A percentile compares a stretch with the other conserved stretches of the same genome.
Conservation (phyloP, 331 rosid species). For the Prunus yedoensis region DNA sequence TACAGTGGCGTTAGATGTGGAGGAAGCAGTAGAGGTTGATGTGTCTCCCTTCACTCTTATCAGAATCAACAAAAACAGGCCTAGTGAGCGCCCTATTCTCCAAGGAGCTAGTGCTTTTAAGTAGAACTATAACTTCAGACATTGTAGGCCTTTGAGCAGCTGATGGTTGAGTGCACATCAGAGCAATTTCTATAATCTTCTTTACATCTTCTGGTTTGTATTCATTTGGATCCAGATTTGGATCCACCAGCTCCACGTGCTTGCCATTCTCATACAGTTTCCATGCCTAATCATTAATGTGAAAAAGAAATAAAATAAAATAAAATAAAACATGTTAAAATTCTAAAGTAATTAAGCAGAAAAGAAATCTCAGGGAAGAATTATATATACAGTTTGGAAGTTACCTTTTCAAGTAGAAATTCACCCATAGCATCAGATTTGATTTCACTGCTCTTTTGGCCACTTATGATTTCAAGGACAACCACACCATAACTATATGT, state of each 20-base stretch:
- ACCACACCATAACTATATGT: no score
- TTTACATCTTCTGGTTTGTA: constrained; percentile 49
- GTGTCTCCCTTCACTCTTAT: constrained; percentile 10
- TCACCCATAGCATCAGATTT: no score
- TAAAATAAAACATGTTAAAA: no score
- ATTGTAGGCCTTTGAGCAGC: constrained; percentile 57
- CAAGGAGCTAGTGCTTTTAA: constrained; percentile 37
- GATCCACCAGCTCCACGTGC: constrained; percentile 47
- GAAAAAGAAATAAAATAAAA: no score
- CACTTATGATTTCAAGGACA: no score
- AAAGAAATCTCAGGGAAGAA: no score
- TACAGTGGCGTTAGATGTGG: constrained; percentile 33
- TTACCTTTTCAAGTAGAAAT: no score
- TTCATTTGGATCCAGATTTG: constrained; percentile 39
- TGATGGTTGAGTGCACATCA: constrained; percentile 60
- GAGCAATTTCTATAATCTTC: constrained; percentile 49
- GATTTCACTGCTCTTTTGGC: no score
- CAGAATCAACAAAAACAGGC: no score
- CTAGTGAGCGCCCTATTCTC: constrained; percentile 29
- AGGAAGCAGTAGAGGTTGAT: constrained; percentile 34
- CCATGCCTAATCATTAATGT: no score
- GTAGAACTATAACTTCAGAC: constrained; percentile 54
- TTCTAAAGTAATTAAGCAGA: no score
- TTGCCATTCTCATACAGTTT: neutral
- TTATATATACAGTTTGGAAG: no score